These are phyloP conservation scores for Rubroboletus pulcherrimus DNA, from an alignment of 768 basidiomycete genomes.

Conservation along the genomic window DNA sequence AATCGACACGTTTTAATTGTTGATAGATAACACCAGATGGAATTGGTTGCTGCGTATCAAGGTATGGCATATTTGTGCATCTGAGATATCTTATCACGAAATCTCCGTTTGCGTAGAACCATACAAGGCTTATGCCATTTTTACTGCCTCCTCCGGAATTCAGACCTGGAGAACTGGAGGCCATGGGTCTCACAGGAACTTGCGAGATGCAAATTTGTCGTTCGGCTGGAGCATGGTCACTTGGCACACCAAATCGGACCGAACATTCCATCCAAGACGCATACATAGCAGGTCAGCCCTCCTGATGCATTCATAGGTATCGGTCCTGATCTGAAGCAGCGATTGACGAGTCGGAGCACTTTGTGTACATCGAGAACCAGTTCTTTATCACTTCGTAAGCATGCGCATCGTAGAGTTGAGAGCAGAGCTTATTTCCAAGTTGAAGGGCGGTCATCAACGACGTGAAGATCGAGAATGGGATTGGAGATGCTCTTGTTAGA, in stretches of 20 bases:
- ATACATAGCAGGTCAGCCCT: conserved; percentile 71
- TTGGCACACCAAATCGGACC: conserved; percentile 79
- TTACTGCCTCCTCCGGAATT: conserved; percentile 92
- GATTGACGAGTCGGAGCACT: conserved; percentile 91
- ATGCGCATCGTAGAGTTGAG: neutral
- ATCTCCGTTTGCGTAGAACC: conserved; percentile 56
- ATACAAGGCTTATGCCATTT: conserved; percentile 89
- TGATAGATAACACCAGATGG: conserved; percentile 55
- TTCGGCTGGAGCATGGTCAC: conserved; percentile 93
- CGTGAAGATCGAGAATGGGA: conserved; percentile 84
- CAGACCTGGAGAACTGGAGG: conserved; percentile 69
- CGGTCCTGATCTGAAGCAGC: conserved; percentile 41
- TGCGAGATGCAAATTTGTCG: conserved; percentile 97
- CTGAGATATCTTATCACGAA: neutral
- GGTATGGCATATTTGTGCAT: conserved; percentile 39
- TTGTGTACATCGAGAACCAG: conserved; percentile 97
- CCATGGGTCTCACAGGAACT: conserved; percentile 85
- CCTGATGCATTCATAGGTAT: neutral
- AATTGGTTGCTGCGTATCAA: conserved; percentile 92
- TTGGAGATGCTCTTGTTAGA: conserved; percentile 90
- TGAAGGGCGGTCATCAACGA: conserved; percentile 84
- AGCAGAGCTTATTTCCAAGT: neutral
- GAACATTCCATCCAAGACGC: conserved; percentile 96
- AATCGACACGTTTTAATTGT: neutral
- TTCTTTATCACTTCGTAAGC: conserved; percentile 87